Percentiles rank a stretch among this genome's conserved stretches.
Conservation (phyloP, 257 asterid species). For the Lycium ferocissimum region DNA sequence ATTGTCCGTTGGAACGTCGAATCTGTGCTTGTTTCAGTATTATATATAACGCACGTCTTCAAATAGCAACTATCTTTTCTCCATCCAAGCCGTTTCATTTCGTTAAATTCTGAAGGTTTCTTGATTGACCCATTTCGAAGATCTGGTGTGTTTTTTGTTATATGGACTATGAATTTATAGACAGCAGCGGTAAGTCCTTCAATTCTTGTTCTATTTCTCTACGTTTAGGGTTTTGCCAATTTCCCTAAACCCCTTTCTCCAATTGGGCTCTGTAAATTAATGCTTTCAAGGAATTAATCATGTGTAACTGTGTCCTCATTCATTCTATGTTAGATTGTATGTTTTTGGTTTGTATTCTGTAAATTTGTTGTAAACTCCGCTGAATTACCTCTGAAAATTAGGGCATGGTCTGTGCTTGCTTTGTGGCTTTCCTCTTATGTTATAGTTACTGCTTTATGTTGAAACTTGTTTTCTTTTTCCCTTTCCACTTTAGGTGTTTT, state of each 20-base stretch:
- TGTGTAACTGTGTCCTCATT: no score
- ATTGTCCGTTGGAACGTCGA: neutral
- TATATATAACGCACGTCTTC: neutral
- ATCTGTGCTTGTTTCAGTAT: neutral
- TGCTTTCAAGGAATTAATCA: no score
- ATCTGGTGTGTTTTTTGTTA: slow-evolving; percentile 18
- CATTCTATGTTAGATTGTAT: no score
- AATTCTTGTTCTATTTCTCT: neutral
- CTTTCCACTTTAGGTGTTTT: neutral
- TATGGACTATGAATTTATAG: slow-evolving; percentile 39
- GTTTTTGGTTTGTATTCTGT: neutral
- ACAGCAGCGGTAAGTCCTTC: slow-evolving; percentile 45
- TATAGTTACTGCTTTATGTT: neutral
- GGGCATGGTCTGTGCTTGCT: neutral
- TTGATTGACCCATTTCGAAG: slow-evolving; percentile 20
- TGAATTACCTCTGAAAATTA: slow-evolving; percentile 5
- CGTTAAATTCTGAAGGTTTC: neutral
- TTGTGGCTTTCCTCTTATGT: neutral
- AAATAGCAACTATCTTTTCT: neutral
- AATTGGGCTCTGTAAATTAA: neutral
- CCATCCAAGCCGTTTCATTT: neutral
- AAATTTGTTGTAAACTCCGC: neutral
- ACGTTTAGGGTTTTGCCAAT: slow-evolving; percentile 8
- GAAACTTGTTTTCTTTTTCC: neutral
- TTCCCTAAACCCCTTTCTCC: neutral